Evolutionary conservation across 257 asterid genomes (phyloP).

Genomic region (Solanum ossicruentum): DNA sequence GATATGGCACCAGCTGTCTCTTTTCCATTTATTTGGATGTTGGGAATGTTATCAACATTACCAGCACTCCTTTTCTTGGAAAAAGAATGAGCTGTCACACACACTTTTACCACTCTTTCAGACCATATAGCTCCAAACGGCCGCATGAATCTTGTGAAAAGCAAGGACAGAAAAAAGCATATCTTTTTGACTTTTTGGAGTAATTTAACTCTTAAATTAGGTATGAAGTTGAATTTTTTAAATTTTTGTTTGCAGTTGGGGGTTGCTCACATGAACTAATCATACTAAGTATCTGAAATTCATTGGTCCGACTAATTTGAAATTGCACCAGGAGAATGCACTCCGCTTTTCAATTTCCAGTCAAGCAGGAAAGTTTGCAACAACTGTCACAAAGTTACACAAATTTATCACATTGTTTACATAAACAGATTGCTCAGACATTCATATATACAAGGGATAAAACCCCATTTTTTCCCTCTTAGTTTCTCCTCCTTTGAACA

Average conservation of each 20-base stretch:
- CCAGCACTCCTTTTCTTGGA: conserved; percentile 1
- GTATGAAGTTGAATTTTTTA: neutral
- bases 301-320: neutral
- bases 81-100: conserved; percentile 1
- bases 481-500: neutral
- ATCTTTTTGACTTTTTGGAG: neutral
- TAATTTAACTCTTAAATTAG: neutral
- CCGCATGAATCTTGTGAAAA: conserved; percentile 25
- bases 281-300: neutral
- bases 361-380: neutral
- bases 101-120: neutral
- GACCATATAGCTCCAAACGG: neutral
- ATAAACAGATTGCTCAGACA: neutral
- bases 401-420: neutral
- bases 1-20: neutral
- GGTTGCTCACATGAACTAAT: neutral
- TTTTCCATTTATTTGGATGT: neutral
- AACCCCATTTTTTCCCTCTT: neutral
- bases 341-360: neutral
- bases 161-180: neutral
- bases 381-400: neutral
- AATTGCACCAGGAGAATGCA: neutral
- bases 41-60: neutral
- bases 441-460: neutral
- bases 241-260: neutral